These are phyloP conservation scores for Thelonectria rubi DNA, from an alignment of 2,329 filamentous ascomycete species.

Conservation along the genomic window DNA sequence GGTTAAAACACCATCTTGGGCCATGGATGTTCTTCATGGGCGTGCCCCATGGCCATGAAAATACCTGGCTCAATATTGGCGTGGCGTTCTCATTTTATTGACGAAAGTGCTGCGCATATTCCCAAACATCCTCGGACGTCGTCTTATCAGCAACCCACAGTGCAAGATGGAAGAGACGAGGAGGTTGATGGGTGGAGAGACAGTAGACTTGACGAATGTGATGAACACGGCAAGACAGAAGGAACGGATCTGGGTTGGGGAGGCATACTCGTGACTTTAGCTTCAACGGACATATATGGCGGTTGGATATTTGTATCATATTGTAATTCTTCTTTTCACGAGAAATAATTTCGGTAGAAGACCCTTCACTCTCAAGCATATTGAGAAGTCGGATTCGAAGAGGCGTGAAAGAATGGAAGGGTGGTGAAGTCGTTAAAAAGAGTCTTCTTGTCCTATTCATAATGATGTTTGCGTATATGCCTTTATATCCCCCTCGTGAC, in stretches of 20 bases:
- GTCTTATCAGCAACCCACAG: constrained; percentile 1
- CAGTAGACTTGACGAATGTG: constrained; percentile 20
- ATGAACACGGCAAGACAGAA: constrained; percentile 16
- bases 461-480: constrained; percentile 11
- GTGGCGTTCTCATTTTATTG: constrained; percentile 20
- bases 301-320: constrained; percentile 39
- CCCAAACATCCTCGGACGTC: neutral
- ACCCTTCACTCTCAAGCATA: constrained; percentile 17
- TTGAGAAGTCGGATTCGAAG: constrained; percentile 11
- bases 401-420: constrained; percentile 25
- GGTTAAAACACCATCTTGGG: constrained; percentile 10
- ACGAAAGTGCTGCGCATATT: constrained; percentile 9
- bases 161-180: constrained; percentile 9
- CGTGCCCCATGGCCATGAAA: constrained; percentile 15
- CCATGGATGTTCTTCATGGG: constrained; percentile 7
- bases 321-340: constrained; percentile 37
- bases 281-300: constrained; percentile 17
- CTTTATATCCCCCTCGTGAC: constrained; percentile 13
- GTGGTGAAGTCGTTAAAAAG: constrained; percentile 30
- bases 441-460: constrained; percentile 20
- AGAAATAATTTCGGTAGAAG: constrained; percentile 32
- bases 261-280: constrained; percentile 16
- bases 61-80: constrained; percentile 21
- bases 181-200: constrained; percentile 1
- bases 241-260: constrained; percentile 19